Evolutionary conservation across 2,329 filamentous ascomycete genomes (phyloP), one percentile per base, ranked within the genome.

Genomic region (Teratosphaeria epicoccoides): DNA sequence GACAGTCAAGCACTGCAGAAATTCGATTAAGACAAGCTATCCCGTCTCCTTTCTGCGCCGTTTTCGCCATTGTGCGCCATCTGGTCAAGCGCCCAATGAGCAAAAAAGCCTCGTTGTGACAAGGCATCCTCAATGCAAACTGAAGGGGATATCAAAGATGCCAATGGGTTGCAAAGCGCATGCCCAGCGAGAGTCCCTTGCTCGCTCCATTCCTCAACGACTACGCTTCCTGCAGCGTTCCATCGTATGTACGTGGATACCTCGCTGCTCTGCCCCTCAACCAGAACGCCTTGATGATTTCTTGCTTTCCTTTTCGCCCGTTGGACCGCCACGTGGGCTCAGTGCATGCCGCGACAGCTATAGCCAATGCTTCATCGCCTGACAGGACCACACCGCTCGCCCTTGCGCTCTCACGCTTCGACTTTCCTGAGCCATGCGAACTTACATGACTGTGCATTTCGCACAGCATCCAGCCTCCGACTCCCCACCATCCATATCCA

Each of bases 371-470:
- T 40, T 17, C 33, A 20, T 40, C 33, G 45, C 45, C 24, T 11
- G 28, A 47, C n/a, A 47, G 11, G 20, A 14, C 43, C 23, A 17
- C 43, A 9, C 6, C 33, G 14, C 33, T 40, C 33, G 33, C 14
- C 1, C 6, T n/a, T 17, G 33, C 33, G 17, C n/a, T 40, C 33
- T 9, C 26, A 14, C 28, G 26, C 10, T n/a, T n/a, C n/a, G n/a
- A n/a, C n/a, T n/a, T 28, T 17, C 24, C 23, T 9, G 4, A 28
- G 24, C 23, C 11, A 11, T 33, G n/a, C 5, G 10, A 23, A 5
- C 43, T 82, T 82, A 93, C 89, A 95, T 95, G 68, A 95, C 79
- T 68, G 87, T 78, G 72, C 89, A 95, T 72, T 86, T 87, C 63
- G 81, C 76, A 74, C 89, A 95, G 79, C 90, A 95, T 60, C 88